phyloP scores from a whole-genome alignment of 208 protist genomes.

The Vickermania ingenoplastis region DNA sequence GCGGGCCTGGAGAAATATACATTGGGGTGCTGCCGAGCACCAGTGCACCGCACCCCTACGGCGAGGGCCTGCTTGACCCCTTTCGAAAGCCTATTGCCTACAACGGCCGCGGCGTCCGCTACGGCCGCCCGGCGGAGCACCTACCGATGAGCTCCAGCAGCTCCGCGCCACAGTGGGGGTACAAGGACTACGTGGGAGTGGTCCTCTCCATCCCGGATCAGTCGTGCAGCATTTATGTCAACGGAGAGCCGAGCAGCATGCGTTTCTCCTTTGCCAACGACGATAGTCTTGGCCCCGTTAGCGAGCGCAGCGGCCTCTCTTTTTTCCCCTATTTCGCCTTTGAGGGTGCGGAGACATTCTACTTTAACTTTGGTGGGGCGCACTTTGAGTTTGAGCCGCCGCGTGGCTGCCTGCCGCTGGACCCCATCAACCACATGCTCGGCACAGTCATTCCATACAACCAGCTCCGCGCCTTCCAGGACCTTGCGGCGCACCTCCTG shows the following conservation, averaged over 20 bases:
- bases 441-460: constrained; percentile 79
- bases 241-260: constrained; percentile 36
- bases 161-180: constrained; percentile 37
- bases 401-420: constrained; percentile 63
- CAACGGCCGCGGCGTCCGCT: constrained; percentile 59
- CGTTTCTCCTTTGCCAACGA: constrained; percentile 38
- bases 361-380: constrained; percentile 78
- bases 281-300: constrained; percentile 10
- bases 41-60: constrained; percentile 6
- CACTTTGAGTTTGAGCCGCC: constrained; percentile 83
- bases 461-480: constrained; percentile 81
- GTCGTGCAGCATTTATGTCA: constrained; percentile 57
- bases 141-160: neutral
- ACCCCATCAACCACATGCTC: constrained; percentile 62
- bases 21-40: constrained; percentile 59
- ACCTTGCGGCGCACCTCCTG: constrained; percentile 67
- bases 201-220: constrained; percentile 55
- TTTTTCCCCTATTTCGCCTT: constrained; percentile 74
- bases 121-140: constrained; percentile 12
- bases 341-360: constrained; percentile 46
- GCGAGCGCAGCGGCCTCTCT: constrained; percentile 15
- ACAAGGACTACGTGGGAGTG: constrained; percentile 73
- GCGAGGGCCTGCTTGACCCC: constrained; percentile 2
- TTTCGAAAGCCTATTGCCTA: constrained; percentile 32
- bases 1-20: constrained; percentile 42